Base-by-base conservation (phyloP, 2,329 filamentous ascomycete species). In the Alternaria tenuissima region DNA sequence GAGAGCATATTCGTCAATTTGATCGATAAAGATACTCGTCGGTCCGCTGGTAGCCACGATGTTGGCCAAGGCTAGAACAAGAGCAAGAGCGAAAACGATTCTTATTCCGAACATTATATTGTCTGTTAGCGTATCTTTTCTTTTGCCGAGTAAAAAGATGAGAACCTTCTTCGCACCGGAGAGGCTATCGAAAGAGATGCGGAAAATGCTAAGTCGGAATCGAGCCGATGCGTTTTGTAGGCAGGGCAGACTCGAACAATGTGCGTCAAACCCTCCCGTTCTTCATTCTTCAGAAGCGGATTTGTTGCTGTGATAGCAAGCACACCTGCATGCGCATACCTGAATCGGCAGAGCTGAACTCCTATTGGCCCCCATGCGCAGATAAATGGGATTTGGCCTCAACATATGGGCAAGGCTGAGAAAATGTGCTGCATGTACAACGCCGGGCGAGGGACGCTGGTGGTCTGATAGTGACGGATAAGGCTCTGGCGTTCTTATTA, bases 21-120 rank as follows among this genome's bases (percentile, higher is more conserved):
- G 46, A 7, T 48, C 46, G 32, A 48, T 48, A 18, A 48, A 36
- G 18, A 48, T 48, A 36, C 46, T 48, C 18, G 46, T 48, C 8
- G 46, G 46, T 22, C 46, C 46, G 34, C 30, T 48, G 9, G 46
- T 9, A 22, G 18, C 30, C 16, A 14, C 18, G 14, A 36, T 16
- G 20, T 34, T 48, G 2, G 20, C 8, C 30, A 48, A 24, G 20
- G 46, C 46, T 48, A 48, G 12, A 9, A 48, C 4, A 9, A 48
- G 7, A 48, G 46, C 46, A 36, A 36, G 18, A 48, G 46, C 46
- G 30, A 30, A 28, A 34, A 24, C 30, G 30, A 16, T 20, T n/a
- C 30, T 14, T 16, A 5, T 34, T 3, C 44, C 18, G 32, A 48
- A 22, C 44, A 48, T 48, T 7, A 16, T 48, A 20, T n/a, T 34